These are phyloP conservation scores for Scleroderma citrinum DNA, from an alignment of 768 basidiomycete species.

Conservation along the genomic window DNA sequence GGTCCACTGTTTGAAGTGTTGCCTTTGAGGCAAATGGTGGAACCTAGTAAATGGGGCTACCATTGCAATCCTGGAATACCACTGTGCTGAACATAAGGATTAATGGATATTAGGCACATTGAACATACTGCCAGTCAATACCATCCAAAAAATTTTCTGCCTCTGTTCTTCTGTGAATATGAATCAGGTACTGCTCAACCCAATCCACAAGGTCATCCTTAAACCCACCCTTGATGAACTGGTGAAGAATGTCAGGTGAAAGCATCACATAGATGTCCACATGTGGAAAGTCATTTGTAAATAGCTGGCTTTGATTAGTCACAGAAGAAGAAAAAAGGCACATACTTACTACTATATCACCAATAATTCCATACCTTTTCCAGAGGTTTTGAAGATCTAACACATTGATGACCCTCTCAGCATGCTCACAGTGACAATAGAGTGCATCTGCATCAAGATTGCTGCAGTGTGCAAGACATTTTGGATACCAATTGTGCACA, in stretches of 20 bases:
- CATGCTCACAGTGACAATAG: constrained; percentile 12
- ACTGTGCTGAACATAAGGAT: no score
- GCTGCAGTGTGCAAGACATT: constrained; percentile 1
- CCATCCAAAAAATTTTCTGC: not conserved
- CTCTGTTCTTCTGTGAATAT: not conserved
- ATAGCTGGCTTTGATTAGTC: not conserved
- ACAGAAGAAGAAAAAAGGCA: not conserved
- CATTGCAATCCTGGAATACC: no score
- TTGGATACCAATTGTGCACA: constrained; percentile 13
- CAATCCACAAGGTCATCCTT: constrained; percentile 37
- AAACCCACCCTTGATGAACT: constrained; percentile 41
- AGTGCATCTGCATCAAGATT: not conserved
- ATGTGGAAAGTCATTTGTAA: not conserved
- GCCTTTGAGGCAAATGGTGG: no score
- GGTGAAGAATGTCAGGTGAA: constrained; percentile 39
- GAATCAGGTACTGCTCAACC: constrained; percentile 8
- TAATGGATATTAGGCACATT: no score
- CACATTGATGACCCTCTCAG: constrained; percentile 9
- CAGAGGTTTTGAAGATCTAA: constrained; percentile 13
- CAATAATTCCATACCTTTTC: constrained; percentile 9
- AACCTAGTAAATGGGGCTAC: no score
- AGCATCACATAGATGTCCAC: constrained; percentile 32
- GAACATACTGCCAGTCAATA: not conserved
- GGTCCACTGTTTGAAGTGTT: no score
- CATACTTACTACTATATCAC: not conserved